Evolutionary conservation across 2,329 filamentous ascomycete species (phyloP).

Genomic region (Drechslera avenae): DNA sequence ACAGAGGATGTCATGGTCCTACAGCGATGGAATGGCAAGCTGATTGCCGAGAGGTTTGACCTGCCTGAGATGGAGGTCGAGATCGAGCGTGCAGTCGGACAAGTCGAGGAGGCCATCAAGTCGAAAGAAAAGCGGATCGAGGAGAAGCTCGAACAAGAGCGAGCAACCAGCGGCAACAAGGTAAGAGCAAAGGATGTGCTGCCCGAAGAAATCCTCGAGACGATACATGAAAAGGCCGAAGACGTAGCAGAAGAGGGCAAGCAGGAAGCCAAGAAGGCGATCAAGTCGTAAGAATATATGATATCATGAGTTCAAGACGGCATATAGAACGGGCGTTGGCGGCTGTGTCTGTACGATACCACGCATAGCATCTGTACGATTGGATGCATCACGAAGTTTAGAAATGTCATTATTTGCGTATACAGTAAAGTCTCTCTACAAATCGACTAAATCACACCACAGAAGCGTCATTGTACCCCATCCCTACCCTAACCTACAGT

Average conservation of each 20-base stretch:
- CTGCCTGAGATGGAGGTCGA: constrained; percentile 60
- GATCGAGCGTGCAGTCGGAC: constrained; percentile 59
- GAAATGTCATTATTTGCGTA: neutral
- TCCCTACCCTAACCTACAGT: neutral
- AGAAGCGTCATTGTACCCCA: too few relatives aligned
- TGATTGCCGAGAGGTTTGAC: constrained; percentile 56
- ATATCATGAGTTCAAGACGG: constrained; percentile 9
- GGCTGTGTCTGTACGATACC: constrained; percentile 8
- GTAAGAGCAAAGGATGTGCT: constrained; percentile 37
- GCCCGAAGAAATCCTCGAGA: constrained; percentile 34
- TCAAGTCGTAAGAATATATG: constrained; percentile 11
- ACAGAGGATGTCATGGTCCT: constrained; percentile 56
- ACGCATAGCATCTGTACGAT: constrained; percentile 12
- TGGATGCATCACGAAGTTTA: constrained; percentile 2
- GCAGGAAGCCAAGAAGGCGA: constrained; percentile 11
- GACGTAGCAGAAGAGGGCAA: constrained; percentile 25
- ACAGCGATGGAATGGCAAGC: constrained; percentile 56
- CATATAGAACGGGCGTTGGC: constrained; percentile 10
- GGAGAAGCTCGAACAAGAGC: constrained; percentile 47
- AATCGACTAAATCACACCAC: too few relatives aligned
- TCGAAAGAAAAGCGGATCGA: constrained; percentile 43
- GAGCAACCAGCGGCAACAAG: constrained; percentile 30
- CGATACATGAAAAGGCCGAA: constrained; percentile 33
- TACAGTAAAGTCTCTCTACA: neutral
- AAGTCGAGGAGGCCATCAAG: constrained; percentile 54